Conservation (phyloP, 129 eudicot genomes). For the Apium graveolens region DNA sequence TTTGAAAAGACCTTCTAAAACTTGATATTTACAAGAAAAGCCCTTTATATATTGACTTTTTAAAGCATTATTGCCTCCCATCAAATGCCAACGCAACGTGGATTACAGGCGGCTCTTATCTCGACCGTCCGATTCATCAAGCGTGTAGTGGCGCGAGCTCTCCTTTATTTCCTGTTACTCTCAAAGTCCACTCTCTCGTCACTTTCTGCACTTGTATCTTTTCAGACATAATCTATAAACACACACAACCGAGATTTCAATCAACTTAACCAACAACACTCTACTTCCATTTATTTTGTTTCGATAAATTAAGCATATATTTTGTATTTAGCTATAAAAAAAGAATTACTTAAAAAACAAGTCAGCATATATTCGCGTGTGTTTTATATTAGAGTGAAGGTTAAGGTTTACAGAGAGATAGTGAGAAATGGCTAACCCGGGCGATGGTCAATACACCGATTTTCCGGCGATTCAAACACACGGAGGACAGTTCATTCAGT, state of each 20-base stretch:
- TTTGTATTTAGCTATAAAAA: too few relatives aligned
- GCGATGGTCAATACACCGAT: conserved; percentile 29
- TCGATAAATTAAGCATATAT: too few relatives aligned
- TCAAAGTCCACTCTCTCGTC: conserved; percentile 12
- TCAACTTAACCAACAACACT: too few relatives aligned
- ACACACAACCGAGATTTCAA: not conserved
- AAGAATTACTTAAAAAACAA: not conserved
- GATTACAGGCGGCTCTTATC: conserved; percentile 17
- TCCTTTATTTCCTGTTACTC: conserved; percentile 14
- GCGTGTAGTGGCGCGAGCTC: conserved; percentile 30
- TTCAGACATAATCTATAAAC: not conserved
- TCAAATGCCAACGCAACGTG: conserved; percentile 1
- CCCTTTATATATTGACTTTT: too few relatives aligned
- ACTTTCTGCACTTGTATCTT: not conserved
- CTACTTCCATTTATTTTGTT: too few relatives aligned
- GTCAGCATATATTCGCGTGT: not conserved
- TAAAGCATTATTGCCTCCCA: not conserved
- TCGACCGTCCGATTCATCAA: not conserved
- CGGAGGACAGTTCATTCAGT: conserved; percentile 69
- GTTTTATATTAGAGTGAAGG: not conserved
- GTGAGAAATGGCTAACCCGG: conserved; percentile 41
- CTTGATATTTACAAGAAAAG: too few relatives aligned
- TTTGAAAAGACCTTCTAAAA: too few relatives aligned
- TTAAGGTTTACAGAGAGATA: not conserved
- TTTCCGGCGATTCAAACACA: conserved; percentile 59